phyloP scores from a whole-genome alignment of 176 grass and related monocot genomes.

The Juncus inflexus region DNA sequence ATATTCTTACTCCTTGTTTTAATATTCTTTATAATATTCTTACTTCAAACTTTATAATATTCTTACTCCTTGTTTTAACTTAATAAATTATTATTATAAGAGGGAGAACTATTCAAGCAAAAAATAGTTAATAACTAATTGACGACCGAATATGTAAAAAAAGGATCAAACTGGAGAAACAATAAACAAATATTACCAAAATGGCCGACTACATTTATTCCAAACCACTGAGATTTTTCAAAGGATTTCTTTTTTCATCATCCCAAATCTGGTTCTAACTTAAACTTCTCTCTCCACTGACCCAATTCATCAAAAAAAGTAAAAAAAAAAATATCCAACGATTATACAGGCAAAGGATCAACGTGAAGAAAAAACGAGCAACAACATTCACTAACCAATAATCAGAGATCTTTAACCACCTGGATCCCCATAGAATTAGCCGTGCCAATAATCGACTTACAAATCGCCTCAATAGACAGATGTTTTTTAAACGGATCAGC shows the following conservation, averaged over 20 bases:
- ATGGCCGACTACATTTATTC: too few species aligned
- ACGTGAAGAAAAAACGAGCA: neutral
- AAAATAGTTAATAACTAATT: too few species aligned
- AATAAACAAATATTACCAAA: too few species aligned
- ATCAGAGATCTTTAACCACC: constrained; percentile 79
- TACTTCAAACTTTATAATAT: too few species aligned
- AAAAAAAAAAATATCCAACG: neutral
- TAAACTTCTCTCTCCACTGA: too few species aligned
- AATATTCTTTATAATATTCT: constrained; percentile 19
- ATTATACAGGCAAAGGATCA: neutral
- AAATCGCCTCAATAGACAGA: constrained; percentile 67
- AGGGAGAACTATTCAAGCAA: neutral
- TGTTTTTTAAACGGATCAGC: constrained; percentile 64
- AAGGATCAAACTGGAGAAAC: too few species aligned
- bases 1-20: constrained; percentile 14
- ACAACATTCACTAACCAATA: neutral
- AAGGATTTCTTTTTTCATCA: neutral
- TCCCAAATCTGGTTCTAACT: too few species aligned
- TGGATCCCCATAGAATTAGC: constrained; percentile 86
- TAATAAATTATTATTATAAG: neutral
- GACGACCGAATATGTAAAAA: too few species aligned
- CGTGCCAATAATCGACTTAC: constrained; percentile 82
- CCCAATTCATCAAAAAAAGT: neutral
- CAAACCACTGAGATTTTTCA: neutral
- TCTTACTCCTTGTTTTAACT: neutral